Evolutionary conservation across 2,329 filamentous ascomycete species (phyloP), one percentile per base, ranked within the genome.

Genomic region (Pseudocercospora fijiensis): DNA sequence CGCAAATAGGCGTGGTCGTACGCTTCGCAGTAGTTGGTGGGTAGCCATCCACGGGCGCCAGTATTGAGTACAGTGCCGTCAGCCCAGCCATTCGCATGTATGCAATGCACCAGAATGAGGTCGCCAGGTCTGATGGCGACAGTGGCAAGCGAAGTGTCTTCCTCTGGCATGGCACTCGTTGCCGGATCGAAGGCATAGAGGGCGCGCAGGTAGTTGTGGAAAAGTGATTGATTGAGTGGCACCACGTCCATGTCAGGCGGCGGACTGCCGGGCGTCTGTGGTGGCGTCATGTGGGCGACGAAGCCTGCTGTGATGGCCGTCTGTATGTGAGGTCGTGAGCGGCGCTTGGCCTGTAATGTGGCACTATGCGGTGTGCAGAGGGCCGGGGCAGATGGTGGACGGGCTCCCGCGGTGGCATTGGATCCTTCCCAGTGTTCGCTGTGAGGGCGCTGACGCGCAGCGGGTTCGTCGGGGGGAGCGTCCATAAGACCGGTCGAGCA

Each of bases 61-160:
- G 92, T 91, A 24, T 89, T 85, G 65, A 99, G 80, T 45, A 97
- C 82, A 0, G 95, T 99, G 58, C 95, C 95, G 76, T 99, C 95
- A 30, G 95, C 95, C 95, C 95, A 99, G 70, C 95, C 95, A 80
- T 98, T 99, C 65, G 92, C 95, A 78, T 99, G 95, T 69, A 98
- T 91, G 3, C 95, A 97, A 77, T 99, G 95, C 22, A 99, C 90
- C 63, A 99, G 80, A 60, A 99, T 89, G 56, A 99, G 86, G 73
- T 99, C 95, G 64, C 95, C 95, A 74, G 95, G 89, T 70, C 91
- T 90, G 62, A 99, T 84, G 22, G 92, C 90, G 10, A 97, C 82
- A 10, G 94, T 98, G 61, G 98, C 79, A 22, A 81, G 79, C 5
- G 78, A 78, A 49, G 80, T 76, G 60, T 82, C 79, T 9, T 92